phyloP scores from a whole-genome alignment of 2,329 filamentous ascomycete species.

The Aspergillus glaucus region DNA sequence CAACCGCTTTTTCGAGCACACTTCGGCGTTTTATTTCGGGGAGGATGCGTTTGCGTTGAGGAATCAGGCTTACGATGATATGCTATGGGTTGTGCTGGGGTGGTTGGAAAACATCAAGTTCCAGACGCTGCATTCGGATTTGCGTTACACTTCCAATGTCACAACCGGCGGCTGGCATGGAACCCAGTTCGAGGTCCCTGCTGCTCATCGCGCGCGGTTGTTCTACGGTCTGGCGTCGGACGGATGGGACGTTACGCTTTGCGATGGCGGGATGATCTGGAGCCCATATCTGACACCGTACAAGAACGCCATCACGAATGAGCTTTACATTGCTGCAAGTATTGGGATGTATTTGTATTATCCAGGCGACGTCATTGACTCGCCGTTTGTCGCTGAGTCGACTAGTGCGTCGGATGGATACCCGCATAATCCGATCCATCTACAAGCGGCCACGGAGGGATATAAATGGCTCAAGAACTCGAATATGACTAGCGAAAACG shows the following conservation, averaged over 20 bases:
- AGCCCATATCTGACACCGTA: constrained; percentile 74
- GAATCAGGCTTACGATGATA: constrained; percentile 82
- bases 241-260: constrained; percentile 78
- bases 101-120: constrained; percentile 83
- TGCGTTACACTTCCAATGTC: constrained; percentile 48
- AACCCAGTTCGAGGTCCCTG: constrained; percentile 65
- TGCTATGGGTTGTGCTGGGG: constrained; percentile 88
- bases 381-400: constrained; percentile 52
- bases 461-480: constrained; percentile 74
- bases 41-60: constrained; percentile 72
- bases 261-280: constrained; percentile 86
- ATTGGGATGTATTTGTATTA: constrained; percentile 86
- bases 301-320: constrained; percentile 95
- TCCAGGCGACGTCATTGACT: constrained; percentile 68
- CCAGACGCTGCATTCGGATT: constrained; percentile 59
- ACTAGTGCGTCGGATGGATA: constrained; percentile 22
- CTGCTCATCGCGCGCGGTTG: constrained; percentile 73
- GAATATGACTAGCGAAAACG: constrained; percentile 71
- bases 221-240: constrained; percentile 76
- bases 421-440: constrained; percentile 56
- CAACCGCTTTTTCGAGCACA: constrained; percentile 72
- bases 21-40: constrained; percentile 74
- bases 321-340: constrained; percentile 79
- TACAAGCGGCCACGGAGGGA: constrained; percentile 66
- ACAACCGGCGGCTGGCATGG: constrained; percentile 60